Base-by-base conservation (phyloP, 495 filamentous ascomycete species). In the Lepidopterella palustris region DNA sequence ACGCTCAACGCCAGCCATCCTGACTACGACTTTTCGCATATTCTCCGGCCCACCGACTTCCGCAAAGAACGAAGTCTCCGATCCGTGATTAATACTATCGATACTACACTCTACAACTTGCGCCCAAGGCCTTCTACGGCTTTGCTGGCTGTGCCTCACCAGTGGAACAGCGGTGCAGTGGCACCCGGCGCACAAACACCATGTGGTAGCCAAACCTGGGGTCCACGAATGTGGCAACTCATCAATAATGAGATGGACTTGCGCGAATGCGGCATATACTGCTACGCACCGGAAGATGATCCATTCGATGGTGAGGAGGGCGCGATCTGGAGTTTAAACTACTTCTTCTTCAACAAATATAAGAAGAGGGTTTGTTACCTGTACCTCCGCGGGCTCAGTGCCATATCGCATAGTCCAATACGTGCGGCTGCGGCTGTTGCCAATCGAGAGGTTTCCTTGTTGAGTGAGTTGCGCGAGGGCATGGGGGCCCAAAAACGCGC, bases 1-100 rank as follows among this genome's bases (percentile, higher is more conserved):
- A 97, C 95, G 0, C 79, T 99, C n/a, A 99, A 99, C 65, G 92
- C 92, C 0, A 92, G 87, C 39, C 92, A 99, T 73, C 87, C 91
- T 0, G 95, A 99, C 71, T 99, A 99, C 72, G 92, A 97, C 73
- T 97, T 97, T 74, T 93, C 89, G 1, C 86, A 96, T 59, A 84
- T 91, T 51, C 78, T 97, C 58, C 84, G 90, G 27, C 91, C 92
- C 1, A 80, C 83, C 9, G 93, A 97, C 69, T 98, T 98, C 73
- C 82, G 83, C 47, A 83, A 86, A 40, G 89, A 96, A 77, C 76
- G 83, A 23, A 84, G 83, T 57, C 70, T 96, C 28, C 81, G 84
- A 61, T 76, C 77, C 10, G 87, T 96, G 45, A 95, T 95, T 83
- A 85, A 83, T 57, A 87, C 81, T 21, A 81, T 99, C 54, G 89